Percentiles rank a stretch among this genome's conserved stretches.
These are phyloP conservation scores for Claviceps sorghi DNA, from an alignment of 2,329 filamentous ascomycete genomes.

Conservation along the genomic window DNA sequence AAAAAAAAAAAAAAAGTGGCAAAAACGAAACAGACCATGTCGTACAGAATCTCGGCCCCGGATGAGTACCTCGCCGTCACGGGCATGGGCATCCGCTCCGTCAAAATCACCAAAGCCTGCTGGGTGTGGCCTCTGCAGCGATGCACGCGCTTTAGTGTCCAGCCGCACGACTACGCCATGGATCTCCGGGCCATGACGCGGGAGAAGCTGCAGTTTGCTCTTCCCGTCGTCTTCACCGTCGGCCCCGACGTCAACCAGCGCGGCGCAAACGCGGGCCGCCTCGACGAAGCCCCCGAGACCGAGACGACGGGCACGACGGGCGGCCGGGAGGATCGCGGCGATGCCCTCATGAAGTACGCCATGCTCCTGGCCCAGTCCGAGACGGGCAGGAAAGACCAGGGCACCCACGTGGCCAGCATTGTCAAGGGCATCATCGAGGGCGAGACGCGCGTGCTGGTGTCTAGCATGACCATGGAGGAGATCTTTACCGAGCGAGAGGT, in stretches of 20 bases:
- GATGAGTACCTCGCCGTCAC: conserved; percentile 82
- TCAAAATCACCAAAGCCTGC: conserved; percentile 66
- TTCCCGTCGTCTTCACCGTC: conserved; percentile 76
- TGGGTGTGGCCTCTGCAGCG: conserved; percentile 60
- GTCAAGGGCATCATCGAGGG: conserved; percentile 85
- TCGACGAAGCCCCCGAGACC: conserved; percentile 1
- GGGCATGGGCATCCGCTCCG: conserved; percentile 58
- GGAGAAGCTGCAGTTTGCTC: conserved; percentile 70
- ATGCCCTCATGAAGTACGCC: conserved; percentile 67
- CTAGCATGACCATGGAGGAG: conserved; percentile 85
- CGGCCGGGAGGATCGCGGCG: conserved; percentile 35
- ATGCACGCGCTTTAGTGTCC: conserved; percentile 46
- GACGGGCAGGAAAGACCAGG: conserved; percentile 23
- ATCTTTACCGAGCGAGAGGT: conserved; percentile 65
- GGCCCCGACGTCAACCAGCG: conserved; percentile 58
- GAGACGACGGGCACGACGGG: conserved; percentile 12
- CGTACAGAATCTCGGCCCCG: conserved; percentile 55
- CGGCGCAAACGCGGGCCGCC: conserved; percentile 25
- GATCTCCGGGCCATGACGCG: conserved; percentile 76
- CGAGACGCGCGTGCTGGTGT: conserved; percentile 70
- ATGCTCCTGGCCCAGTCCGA: conserved; percentile 60
- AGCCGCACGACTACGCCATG: conserved; percentile 71
- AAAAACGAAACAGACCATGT: conserved; percentile 24
- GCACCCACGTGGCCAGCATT: conserved; percentile 62
- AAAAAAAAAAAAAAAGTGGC: too few species aligned